Conservation (phyloP, 2,329 filamentous ascomycete genomes). For the Rutstroemia sydowiana region DNA sequence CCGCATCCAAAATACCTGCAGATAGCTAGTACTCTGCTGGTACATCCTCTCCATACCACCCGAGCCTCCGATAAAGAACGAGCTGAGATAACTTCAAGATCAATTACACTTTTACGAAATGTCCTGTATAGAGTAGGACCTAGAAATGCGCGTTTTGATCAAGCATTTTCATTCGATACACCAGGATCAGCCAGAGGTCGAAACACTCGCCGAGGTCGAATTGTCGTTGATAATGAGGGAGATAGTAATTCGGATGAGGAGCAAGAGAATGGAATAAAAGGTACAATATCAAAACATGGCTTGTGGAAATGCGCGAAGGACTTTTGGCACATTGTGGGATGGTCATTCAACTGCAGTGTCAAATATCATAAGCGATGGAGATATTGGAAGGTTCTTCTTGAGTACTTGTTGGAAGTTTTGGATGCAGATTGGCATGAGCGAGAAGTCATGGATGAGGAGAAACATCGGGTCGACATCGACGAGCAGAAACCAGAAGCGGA, state of each 20-base stretch:
- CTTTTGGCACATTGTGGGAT: constrained; percentile 84
- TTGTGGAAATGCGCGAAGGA: constrained; percentile 75
- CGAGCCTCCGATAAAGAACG: constrained; percentile 56
- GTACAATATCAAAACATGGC: constrained; percentile 53
- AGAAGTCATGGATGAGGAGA: constrained; percentile 37
- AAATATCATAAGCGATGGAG: constrained; percentile 67
- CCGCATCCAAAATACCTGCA: constrained; percentile 69
- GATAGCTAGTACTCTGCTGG: constrained; percentile 70
- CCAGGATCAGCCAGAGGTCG: constrained; percentile 17
- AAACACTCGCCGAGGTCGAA: constrained; percentile 24
- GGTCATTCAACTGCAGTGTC: constrained; percentile 87
- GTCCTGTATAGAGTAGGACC: constrained; percentile 60
- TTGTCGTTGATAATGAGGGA: constrained; percentile 31
- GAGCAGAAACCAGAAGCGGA: constrained; percentile 25
- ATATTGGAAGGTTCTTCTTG: constrained; percentile 74
- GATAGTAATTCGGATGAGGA: constrained; percentile 36
- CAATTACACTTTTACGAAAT: constrained; percentile 63
- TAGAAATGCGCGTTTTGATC: constrained; percentile 58
- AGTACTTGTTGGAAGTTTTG: constrained; percentile 70
- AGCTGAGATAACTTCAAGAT: constrained; percentile 52
- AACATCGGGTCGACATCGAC: constrained; percentile 20
- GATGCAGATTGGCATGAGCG: constrained; percentile 62
- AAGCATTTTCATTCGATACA: constrained; percentile 61
- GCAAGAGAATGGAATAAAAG: constrained; percentile 38
- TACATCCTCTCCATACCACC: constrained; percentile 75